phyloP scores from a whole-genome alignment of 2,329 filamentous ascomycete genomes.

The Colletotrichum lini region DNA sequence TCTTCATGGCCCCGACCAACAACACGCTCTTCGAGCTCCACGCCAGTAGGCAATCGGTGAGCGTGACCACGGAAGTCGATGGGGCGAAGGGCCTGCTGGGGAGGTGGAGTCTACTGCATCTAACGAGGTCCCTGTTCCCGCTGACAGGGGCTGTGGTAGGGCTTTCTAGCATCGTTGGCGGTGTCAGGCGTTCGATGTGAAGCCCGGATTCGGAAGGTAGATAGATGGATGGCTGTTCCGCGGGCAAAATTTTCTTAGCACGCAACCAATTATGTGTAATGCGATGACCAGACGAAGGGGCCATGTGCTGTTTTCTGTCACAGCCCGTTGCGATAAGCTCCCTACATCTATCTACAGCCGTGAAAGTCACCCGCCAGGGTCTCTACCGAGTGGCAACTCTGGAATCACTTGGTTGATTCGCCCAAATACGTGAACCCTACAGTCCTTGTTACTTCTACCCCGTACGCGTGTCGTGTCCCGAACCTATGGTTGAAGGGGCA shows the following conservation, averaged over 20 bases:
- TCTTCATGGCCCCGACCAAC: not conserved
- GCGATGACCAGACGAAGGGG: not conserved
- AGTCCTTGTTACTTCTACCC: not conserved
- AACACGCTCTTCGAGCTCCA: not conserved
- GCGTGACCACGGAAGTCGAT: not conserved
- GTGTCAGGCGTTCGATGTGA: not conserved
- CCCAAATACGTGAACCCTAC: not conserved
- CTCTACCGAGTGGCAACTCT: not conserved
- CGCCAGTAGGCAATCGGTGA: not conserved
- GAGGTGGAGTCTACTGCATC: not conserved
- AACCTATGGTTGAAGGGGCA: not conserved
- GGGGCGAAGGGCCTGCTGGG: not conserved
- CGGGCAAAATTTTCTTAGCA: not conserved
- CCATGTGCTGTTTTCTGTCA: not conserved
- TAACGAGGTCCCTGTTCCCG: conserved; percentile 2
- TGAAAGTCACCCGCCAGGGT: not conserved
- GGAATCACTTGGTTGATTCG: not conserved
- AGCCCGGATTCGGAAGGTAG: not conserved
- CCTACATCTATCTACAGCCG: too few species aligned
- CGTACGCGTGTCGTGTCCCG: not conserved
- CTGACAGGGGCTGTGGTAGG: conserved; percentile 11
- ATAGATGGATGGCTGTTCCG: not conserved
- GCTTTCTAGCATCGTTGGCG: not conserved
- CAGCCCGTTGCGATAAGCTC: not conserved
- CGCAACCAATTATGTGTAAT: not conserved